Evolutionary conservation across 2,329 filamentous ascomycete species (phyloP), one percentile per base, ranked within the genome.

Genomic region (Xylaria sp.): DNA sequence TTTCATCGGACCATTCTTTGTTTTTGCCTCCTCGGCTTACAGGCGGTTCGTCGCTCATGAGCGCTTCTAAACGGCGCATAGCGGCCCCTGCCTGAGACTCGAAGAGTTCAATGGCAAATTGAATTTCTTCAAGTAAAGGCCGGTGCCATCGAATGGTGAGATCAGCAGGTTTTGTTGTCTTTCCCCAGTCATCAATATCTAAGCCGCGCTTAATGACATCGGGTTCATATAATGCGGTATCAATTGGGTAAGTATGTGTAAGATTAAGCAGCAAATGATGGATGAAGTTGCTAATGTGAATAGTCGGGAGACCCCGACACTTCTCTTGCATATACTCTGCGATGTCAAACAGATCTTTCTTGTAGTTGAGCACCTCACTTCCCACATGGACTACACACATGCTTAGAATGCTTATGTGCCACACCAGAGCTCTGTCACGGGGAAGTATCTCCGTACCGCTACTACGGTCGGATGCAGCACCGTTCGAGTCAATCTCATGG

Each of bases 311-410:
- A 25, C 96, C 96, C 74, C 93, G 91, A 80, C 96, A 99, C 76
- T 93, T 95, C 74, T 96, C 89, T 79, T 99, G 96, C 95, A 99
- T 98, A 81, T 95, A 98, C 63, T 92, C 86, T 13, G 95, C 94
- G 78, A 99, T 95, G 69, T 93, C 92, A 71, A 97, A 93, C 2
- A 99, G 87, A 58, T 98, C 92, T 59, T 93, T 85, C 80, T 94
- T 93, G 84, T 97, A 97, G 68, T 91, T 91, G 68, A 99, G 85
- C 15, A 98, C 93, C 72, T 96, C 93, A 72, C 91, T 89, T 39
- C 96, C 96, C 53, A 99, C 94, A 76, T 99, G 96, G 3, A 99
- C 96, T 25, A 97, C 93, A 67, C 93, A 96, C 95, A 99, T 99
- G 77, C 94, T 97, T 5, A 99, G 87, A 84, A 99, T 94, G 80